Conservation (phyloP, 495 filamentous ascomycete species). For the Penicillium coffeae region DNA sequence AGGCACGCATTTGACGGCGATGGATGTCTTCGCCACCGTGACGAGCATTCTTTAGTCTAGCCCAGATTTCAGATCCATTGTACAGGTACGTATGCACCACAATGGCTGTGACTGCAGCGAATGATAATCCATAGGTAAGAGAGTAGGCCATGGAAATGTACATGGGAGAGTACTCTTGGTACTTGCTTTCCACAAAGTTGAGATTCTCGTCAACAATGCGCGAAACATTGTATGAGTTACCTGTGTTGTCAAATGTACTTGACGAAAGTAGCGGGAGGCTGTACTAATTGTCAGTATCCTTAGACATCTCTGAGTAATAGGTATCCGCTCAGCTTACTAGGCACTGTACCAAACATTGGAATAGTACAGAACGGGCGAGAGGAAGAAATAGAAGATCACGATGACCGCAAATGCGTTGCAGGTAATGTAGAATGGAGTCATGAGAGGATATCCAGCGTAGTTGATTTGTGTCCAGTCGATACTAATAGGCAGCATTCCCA, state of each 20-base stretch:
- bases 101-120: conserved; percentile 57
- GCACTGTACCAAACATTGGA: conserved; percentile 44
- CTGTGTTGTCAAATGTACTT: conserved; percentile 60
- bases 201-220: conserved; percentile 47
- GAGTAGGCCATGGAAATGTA: conserved; percentile 63
- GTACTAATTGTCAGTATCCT: background rate
- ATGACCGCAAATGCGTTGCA: no score
- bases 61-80: conserved; percentile 55
- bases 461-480: no score
- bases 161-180: conserved; percentile 59
- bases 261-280: conserved; percentile 56
- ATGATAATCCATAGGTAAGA: conserved; percentile 58
- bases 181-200: conserved; percentile 50
- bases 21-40: conserved; percentile 48
- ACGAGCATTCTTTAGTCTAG: conserved; percentile 50
- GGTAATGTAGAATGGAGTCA: conserved; percentile 64
- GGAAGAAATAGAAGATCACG: no score
- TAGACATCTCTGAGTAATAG: background rate
- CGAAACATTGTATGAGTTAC: conserved; percentile 50
- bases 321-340: conserved; percentile 37
- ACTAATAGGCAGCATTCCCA: no score
- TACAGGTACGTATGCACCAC: conserved; percentile 58
- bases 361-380: conserved; percentile 55
- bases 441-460: no score
- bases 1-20: conserved; percentile 24